Base-by-base conservation (phyloP, 2,329 filamentous ascomycete genomes). In the Sphaerulina vaccinii region DNA sequence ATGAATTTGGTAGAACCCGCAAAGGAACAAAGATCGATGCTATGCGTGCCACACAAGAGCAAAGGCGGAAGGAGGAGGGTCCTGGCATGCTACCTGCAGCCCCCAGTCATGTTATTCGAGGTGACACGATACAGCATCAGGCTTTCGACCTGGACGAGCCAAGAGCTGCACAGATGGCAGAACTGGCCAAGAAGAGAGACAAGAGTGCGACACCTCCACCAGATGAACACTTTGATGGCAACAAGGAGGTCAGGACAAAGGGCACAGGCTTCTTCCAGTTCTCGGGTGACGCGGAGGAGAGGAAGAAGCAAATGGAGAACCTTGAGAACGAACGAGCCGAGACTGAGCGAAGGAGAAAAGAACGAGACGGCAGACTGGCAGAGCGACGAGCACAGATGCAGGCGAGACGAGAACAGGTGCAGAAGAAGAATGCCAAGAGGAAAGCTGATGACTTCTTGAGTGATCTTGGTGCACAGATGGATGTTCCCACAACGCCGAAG, bases 211-310 rank as follows among this genome's bases (percentile, higher is more conserved):
- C 91, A 42, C 90, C 91, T 47, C 91, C 90, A 5, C 82, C 85
- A 6, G 82, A 86, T 62, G 78, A 79, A 63, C 92, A 97, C 72
- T 99, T 97, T 71, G 87, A 96, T 68, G 89, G 89, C 1, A 81
- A 82, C 55, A 80, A 79, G 55, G 93, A 99, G 77, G 84, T 96
- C 42, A 79, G 93, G 55, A 89, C 83, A 38, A 92, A 93, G 63
- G 93, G 93, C 3, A 88, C 88, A 0, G 93, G 88, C 0, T 99
- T 97, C 72, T 96, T 90, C 74, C 84, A 87, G 51, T 97, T 99
- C 68, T 89, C 86, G 52, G 81, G 80, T 59, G 87, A 95, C 69
- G 84, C 86, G 65, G 83, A 80, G 59, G 75, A 77, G 58, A 71
- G 81, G 41, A 76, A 85, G 65, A 71, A 72, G 63, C 88, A 97